Percentiles rank a stretch among this genome's conserved stretches.
These are phyloP conservation scores for Linderniella brevidens DNA, from an alignment of 257 asterid species.

Conservation along the genomic window DNA sequence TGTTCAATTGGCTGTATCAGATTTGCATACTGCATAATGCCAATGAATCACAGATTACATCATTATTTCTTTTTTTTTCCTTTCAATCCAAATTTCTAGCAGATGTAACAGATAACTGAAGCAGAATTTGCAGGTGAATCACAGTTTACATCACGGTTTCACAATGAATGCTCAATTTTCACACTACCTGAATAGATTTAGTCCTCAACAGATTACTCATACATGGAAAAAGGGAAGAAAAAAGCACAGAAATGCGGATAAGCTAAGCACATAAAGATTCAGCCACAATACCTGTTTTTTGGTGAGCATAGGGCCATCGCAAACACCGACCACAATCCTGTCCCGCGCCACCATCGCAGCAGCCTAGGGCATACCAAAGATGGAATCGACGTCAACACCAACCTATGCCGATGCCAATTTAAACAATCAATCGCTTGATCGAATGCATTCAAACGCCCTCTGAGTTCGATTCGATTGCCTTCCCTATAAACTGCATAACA, in stretches of 20 bases:
- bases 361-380: constrained; percentile 23
- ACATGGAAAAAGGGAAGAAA: neutral
- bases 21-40: constrained; percentile 40
- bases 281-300: constrained; percentile 54
- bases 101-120: too few species aligned
- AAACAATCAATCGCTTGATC: too few species aligned
- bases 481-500: neutral
- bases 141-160: neutral
- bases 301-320: constrained; percentile 77
- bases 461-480: too few species aligned
- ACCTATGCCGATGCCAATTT: neutral
- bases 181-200: too few species aligned
- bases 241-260: neutral
- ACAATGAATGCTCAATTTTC: too few species aligned
- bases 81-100: too few species aligned
- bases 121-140: constrained; percentile 4
- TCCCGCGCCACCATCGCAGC: constrained; percentile 51
- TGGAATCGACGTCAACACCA: constrained; percentile 1
- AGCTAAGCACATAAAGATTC: neutral
- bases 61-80: too few species aligned
- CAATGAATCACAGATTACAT: neutral
- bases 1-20: constrained; percentile 60
- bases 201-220: neutral
- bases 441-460: too few species aligned
- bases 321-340: constrained; percentile 73